Base-by-base conservation (phyloP, 2,329 filamentous ascomycete genomes). In the Pochonia chlamydosporia region DNA sequence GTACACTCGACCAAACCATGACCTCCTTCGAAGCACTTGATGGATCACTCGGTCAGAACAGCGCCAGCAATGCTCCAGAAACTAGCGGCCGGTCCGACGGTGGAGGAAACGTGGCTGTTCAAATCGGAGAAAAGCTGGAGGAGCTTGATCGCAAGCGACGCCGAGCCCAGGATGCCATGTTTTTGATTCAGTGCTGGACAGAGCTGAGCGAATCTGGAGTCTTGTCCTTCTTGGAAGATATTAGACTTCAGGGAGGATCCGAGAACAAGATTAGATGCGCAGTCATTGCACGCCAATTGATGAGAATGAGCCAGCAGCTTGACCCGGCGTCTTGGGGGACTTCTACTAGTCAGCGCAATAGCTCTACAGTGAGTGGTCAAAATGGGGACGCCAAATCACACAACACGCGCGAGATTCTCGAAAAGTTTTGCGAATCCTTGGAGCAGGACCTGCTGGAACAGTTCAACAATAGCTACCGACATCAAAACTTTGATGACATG, bases 401-500 rank as follows among this genome's bases (percentile, higher is more conserved):
- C 59, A 82, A 92, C 60, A 93, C 89, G 2, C 81, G 89, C 53
- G 91, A 96, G 64, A 81, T 95, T 14, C 86, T 99, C 48, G 93
- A 99, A 67, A 96, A 96, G 64, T 99, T 97, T 66, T 88, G 91
- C 23, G 93, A 99, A 65, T 91, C 88, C 1, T 70, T 99, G 49
- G 93, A 99, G 67, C 95, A 97, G 63, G 93, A 99, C 61, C 74
- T 99, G 33, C 71, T 99, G 51, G 89, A 91, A 64, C 92, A 96
- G 61, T 99, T 99, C 68, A 95, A 99, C 72, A 89, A 95, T 62
- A 96, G 92, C 71, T 97, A 97, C 65, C 80, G 91, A 53, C 84
- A 87, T 56, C 90, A 95, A 59, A 96, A 97, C 67, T 96, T 95
- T 61, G 89, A 96, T 56, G 91, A 95, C 59, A 99, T 99, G 95